These are phyloP conservation scores for Psophocarpus tetragonolobus DNA, from an alignment of 306 rosid species.

Conservation along the genomic window DNA sequence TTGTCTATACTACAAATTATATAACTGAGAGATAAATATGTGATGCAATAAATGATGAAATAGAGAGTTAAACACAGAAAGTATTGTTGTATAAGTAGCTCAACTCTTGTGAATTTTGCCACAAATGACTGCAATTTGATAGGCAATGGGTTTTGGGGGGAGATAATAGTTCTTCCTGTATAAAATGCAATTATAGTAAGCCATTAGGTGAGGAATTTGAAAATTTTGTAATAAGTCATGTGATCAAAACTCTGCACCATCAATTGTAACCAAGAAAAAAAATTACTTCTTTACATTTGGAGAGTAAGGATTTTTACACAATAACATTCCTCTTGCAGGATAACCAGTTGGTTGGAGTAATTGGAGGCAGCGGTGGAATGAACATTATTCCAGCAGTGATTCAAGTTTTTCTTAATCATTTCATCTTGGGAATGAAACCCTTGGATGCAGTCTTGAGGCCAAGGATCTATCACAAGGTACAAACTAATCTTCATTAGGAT, in stretches of 20 bases:
- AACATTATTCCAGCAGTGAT: constrained; percentile 67
- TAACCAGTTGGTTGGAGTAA: constrained; percentile 64
- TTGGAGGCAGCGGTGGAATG: constrained; percentile 93
- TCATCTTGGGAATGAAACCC: constrained; percentile 71
- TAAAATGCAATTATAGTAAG: neutral
- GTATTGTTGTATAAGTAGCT: too few relatives aligned
- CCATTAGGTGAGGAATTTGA: neutral
- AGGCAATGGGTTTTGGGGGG: neutral
- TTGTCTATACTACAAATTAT: too few relatives aligned
- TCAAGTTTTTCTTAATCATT: constrained; percentile 75
- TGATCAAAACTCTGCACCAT: neutral
- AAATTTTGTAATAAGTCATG: neutral
- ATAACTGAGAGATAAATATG: neutral
- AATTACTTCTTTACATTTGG: neutral
- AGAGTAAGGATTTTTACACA: neutral
- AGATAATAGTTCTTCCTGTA: neutral
- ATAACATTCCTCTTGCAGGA: constrained; percentile 47
- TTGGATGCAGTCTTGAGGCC: constrained; percentile 74
- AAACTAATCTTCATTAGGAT: constrained; percentile 11
- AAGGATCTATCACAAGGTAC: constrained; percentile 72
- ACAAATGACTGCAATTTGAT: neutral
- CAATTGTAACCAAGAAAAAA: neutral
- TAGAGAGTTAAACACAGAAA: too few relatives aligned
- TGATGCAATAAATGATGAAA: neutral
- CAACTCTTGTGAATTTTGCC: neutral